A percentile compares a stretch with the other conserved stretches of the same genome.
phyloP scores from a whole-genome alignment of 176 grass and related monocot genomes.

The Oryza glaberrima region DNA sequence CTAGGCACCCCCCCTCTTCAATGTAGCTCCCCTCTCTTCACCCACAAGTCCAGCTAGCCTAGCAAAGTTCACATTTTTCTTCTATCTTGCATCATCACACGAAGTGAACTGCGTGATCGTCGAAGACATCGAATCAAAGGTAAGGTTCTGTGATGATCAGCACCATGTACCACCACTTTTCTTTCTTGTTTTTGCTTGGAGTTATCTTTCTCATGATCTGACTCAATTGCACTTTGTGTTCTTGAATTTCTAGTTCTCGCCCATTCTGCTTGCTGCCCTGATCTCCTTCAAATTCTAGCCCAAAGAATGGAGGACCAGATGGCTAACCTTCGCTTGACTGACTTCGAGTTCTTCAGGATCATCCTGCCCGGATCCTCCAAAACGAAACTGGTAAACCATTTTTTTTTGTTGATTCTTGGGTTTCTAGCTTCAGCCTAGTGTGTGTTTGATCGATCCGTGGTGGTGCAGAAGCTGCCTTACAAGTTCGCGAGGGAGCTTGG shows the following conservation, averaged over 20 bases:
- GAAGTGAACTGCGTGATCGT: neutral
- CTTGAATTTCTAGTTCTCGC: too few species aligned
- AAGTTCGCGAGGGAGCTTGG: slow-evolving; percentile 27
- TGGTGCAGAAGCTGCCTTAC: slow-evolving; percentile 38
- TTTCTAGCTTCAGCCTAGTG: neutral
- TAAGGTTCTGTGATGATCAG: neutral
- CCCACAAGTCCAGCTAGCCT: neutral
- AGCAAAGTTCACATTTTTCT: neutral
- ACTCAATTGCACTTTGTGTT: too few species aligned
- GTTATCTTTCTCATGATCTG: neutral
- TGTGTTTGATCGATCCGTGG: neutral
- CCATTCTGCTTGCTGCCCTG: neutral
- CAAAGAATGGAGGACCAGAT: neutral
- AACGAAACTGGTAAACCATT: slow-evolving; percentile 21
- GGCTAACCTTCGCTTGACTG: neutral
- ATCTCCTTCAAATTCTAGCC: neutral
- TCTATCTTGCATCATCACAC: too few species aligned
- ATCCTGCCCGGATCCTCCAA: slow-evolving; percentile 14
- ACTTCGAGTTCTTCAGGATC: slow-evolving; percentile 49
- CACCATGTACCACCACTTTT: too few species aligned
- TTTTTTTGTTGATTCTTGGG: neutral
- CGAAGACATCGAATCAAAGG: neutral
- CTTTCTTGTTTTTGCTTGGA: neutral
- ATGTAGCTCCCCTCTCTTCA: neutral
- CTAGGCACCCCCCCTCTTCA: too few species aligned